Conservation (phyloP, 352 stramenopile genomes). For the Phytophthora quininea region DNA sequence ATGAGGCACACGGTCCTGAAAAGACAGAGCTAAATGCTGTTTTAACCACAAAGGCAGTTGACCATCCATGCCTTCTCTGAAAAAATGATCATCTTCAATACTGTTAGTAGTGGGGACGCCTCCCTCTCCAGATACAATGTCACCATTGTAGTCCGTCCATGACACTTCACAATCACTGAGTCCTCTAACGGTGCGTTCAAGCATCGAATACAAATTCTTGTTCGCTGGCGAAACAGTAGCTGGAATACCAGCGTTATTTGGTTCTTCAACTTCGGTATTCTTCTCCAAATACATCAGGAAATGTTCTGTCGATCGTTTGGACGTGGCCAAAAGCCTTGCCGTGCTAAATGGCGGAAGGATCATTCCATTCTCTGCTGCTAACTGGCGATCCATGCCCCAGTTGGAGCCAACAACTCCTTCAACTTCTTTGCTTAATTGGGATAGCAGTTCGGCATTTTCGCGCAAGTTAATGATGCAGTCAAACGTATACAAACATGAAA, state of each 20-base stretch:
- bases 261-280: constrained; percentile 14
- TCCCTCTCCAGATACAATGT: constrained; percentile 29
- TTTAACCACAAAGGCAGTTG: constrained; percentile 83
- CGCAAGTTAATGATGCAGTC: constrained; percentile 70
- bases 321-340: constrained; percentile 67
- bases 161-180: constrained; percentile 87
- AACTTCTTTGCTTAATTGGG: constrained; percentile 40
- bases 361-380: constrained; percentile 50
- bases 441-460: constrained; percentile 48
- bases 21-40: constrained; percentile 45
- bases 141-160: constrained; percentile 81
- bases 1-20: constrained; percentile 43
- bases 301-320: constrained; percentile 73
- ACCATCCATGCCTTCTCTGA: constrained; percentile 49
- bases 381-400: constrained; percentile 50
- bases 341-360: constrained; percentile 89
- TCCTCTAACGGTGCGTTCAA: constrained; percentile 74
- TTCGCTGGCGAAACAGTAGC: constrained; percentile 67
- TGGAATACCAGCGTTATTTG: constrained; percentile 1
- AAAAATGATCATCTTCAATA: constrained; percentile 48
- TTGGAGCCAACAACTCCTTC: constrained; percentile 59
- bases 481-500: constrained; percentile 86
- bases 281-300: constrained; percentile 88
- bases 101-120: constrained; percentile 14
- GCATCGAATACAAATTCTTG: constrained; percentile 86